These are phyloP conservation scores for Claviceps pazoutovae DNA, from an alignment of 2,329 filamentous ascomycete genomes.

Conservation along the genomic window DNA sequence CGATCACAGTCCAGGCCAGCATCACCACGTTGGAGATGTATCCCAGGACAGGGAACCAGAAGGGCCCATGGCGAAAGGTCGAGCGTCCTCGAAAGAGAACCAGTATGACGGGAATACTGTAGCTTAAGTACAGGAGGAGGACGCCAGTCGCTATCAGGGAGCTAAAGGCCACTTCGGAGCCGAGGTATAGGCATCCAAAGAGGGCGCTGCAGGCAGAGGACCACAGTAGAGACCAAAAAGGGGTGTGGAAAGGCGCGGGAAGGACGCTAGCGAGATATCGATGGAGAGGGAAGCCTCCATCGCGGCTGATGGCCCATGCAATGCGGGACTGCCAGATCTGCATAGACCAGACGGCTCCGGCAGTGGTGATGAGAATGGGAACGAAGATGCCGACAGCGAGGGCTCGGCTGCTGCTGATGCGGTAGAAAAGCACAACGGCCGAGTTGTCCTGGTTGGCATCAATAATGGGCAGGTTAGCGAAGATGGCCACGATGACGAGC, in stretches of 20 bases:
- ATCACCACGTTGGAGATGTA: constrained; percentile 13
- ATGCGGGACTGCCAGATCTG: constrained; percentile 18
- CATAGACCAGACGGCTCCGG: constrained; percentile 14
- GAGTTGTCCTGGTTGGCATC: constrained; percentile 11
- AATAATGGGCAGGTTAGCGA: constrained; percentile 10
- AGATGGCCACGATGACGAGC: constrained; percentile 9
- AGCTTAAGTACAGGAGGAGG: constrained; percentile 15
- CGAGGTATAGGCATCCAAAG: constrained; percentile 16
- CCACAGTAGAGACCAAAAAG: constrained; percentile 12
- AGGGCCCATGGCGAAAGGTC: constrained; percentile 14
- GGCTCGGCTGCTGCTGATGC: constrained; percentile 11
- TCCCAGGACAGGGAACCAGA: constrained; percentile 15
- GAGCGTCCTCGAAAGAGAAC: constrained; percentile 12
- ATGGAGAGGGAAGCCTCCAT: constrained; percentile 13
- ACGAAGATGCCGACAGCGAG: constrained; percentile 13
- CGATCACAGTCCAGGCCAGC: constrained; percentile 12
- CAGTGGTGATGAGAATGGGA: constrained; percentile 11
- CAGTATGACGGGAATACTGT: constrained; percentile 14
- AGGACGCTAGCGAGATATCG: constrained; percentile 11
- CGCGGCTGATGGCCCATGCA: constrained; percentile 16
- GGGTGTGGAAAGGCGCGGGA: constrained; percentile 12
- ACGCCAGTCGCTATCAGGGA: constrained; percentile 14
- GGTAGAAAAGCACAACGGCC: constrained; percentile 11
- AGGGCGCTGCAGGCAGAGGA: constrained; percentile 12
- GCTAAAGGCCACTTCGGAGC: constrained; percentile 15